phyloP scores from a whole-genome alignment of 352 stramenopile genomes.

The Pythium dissimile region DNA sequence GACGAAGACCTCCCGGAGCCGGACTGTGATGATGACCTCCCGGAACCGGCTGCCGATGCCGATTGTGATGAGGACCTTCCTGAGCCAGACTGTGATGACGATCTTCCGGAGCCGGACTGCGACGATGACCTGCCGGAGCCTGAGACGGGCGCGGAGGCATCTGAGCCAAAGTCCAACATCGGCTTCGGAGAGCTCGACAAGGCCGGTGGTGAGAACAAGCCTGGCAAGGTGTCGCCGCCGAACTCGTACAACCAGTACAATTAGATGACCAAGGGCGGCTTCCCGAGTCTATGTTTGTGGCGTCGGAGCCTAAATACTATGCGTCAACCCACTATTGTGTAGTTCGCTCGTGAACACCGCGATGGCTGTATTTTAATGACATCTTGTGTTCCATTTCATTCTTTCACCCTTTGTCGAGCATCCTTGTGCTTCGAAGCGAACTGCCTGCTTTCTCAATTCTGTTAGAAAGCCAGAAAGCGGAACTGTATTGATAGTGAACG shows the following conservation, averaged over 20 bases:
- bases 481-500: too few relatives aligned
- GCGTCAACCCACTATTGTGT: background rate
- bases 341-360: background rate
- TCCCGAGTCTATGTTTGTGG: background rate
- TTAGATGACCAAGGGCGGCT: too few relatives aligned
- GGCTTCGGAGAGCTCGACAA: slow-evolving; percentile 28
- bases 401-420: too few relatives aligned
- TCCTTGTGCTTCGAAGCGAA: too few relatives aligned
- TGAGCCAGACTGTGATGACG: slow-evolving; percentile 24
- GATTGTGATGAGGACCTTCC: slow-evolving; percentile 19
- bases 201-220: slow-evolving; percentile 6
- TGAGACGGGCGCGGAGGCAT: slow-evolving; percentile 21
- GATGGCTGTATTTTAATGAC: background rate
- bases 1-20: slow-evolving; percentile 10
- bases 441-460: too few relatives aligned
- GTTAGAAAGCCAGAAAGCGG: too few relatives aligned
- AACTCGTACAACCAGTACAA: slow-evolving; percentile 12
- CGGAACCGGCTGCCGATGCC: slow-evolving; percentile 4
- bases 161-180: slow-evolving; percentile 29
- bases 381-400: too few relatives aligned
- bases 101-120: slow-evolving; percentile 12
- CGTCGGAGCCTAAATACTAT: background rate
- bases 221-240: slow-evolving; percentile 10
- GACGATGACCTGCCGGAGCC: slow-evolving; percentile 9
- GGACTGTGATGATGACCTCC: slow-evolving; percentile 8